phyloP scores from a whole-genome alignment of 768 basidiomycete species.

The Steccherinum ochraceum region DNA sequence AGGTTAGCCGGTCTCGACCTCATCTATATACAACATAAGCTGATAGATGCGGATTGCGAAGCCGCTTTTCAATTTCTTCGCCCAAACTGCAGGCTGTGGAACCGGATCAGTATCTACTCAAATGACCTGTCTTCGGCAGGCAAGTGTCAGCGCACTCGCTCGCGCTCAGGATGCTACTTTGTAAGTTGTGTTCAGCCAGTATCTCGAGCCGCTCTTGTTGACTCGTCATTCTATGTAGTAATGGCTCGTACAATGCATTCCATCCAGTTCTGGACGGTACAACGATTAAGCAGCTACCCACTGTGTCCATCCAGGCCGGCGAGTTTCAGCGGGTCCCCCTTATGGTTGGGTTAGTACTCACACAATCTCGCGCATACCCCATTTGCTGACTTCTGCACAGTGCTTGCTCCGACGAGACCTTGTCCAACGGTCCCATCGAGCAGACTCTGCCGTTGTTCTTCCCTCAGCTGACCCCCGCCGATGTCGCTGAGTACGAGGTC shows the following conservation, averaged over 20 bases:
- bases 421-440: no score
- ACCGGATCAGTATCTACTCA: constrained; percentile 26
- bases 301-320: constrained; percentile 35
- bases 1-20: no score
- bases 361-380: no score
- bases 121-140: constrained; percentile 43
- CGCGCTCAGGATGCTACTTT: constrained; percentile 50
- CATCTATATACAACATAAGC: no score
- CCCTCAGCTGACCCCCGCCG: constrained; percentile 35
- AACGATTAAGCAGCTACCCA: constrained; percentile 43
- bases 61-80: constrained; percentile 49
- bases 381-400: no score
- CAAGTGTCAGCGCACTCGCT: constrained; percentile 44
- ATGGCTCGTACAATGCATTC: constrained; percentile 41
- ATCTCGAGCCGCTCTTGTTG: no score
- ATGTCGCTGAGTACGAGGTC: constrained; percentile 30
- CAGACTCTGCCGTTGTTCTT: constrained; percentile 33
- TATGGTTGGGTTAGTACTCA: constrained; percentile 48
- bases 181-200: constrained; percentile 26
- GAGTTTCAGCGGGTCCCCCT: constrained; percentile 47
- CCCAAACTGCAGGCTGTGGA: constrained; percentile 43
- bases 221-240: constrained; percentile 20
- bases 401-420: no score
- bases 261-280: constrained; percentile 50
- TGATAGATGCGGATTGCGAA: no score